Evolutionary conservation across 257 asterid genomes (phyloP), one percentile per base, ranked within the genome.

Genomic region (Paulownia fortunei): DNA sequence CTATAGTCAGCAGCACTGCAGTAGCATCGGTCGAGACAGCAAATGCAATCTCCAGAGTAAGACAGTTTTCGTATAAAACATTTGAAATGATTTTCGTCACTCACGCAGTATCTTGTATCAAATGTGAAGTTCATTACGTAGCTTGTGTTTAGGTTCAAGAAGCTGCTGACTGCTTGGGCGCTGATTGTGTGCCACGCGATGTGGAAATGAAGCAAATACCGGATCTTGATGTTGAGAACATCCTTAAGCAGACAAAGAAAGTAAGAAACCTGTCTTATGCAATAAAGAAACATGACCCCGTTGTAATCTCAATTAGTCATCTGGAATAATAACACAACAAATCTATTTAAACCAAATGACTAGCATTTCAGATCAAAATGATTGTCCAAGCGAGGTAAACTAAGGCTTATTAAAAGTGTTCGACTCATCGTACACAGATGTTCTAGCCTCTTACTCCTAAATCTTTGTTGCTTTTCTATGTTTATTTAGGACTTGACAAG

Each of bases 101-200:
- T 71, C 4, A 24, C 8, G 24, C 49, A 16, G 58, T 8, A 76
- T 26, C 65, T 44, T 24, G 3, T 54, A 42, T 37, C 18, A 59
- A 56, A n/a, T 44, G 42, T 65, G 71, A 73, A 21, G n/a, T 69
- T 69, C 63, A 19, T 77, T 49, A 4, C 18, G 44, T 36, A 21
- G 27, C 59, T 67, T 41, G 76, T 19, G 21, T 72, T 42, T 83
- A 94, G 98, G 91, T 95, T 78, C 99, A 91, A 93, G 97, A 92
- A 83, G 98, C 99, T 66, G 99, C 98, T 24, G 95, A 92, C 78
- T 91, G 96, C 88, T 86, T 92, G 70, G 93, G 96, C 32, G 97
- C 98, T 27, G 98, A 94, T 65, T 87, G 93, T 79, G 82, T 86
- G 44, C 93, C 97, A 4, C 94, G 94, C 59, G 84, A 87, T 72